A percentile compares a stretch with the other conserved stretches of the same genome.
Conservation (phyloP, 1,284 basidiomycete genomes). For the Leccinum variabile region DNA sequence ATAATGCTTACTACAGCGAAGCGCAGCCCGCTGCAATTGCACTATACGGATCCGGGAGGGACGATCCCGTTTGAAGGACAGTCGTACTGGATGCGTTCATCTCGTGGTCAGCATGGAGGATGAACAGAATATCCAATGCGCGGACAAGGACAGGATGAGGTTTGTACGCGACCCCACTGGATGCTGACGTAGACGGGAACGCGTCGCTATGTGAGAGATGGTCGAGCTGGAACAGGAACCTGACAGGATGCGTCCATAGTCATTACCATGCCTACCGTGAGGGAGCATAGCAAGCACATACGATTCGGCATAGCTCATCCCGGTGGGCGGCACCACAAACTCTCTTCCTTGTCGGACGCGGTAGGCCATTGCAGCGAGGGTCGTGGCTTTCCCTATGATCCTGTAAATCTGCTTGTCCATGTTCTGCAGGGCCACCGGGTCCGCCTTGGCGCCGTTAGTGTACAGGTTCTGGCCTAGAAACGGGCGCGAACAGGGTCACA, state of each 20-base stretch:
- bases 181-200: slow-evolving; percentile 44
- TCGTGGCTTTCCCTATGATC: slow-evolving; percentile 84
- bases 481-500: neutral
- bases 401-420: slow-evolving; percentile 92
- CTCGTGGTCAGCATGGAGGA: slow-evolving; percentile 88
- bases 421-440: slow-evolving; percentile 59
- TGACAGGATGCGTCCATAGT: slow-evolving; percentile 26
- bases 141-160: slow-evolving; percentile 83
- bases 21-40: slow-evolving; percentile 86
- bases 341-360: slow-evolving; percentile 84
- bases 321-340: slow-evolving; percentile 83
- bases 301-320: slow-evolving; percentile 82
- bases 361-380: slow-evolving; percentile 89
- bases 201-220: slow-evolving; percentile 48
- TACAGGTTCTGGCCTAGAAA: slow-evolving; percentile 72
- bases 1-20: slow-evolving; percentile 67
- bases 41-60: slow-evolving; percentile 84
- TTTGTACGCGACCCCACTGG: slow-evolving; percentile 43
- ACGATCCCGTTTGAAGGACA: slow-evolving; percentile 82
- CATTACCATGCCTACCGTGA: neutral
- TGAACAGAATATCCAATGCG: slow-evolving; percentile 82
- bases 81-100: slow-evolving; percentile 84
- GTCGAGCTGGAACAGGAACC: slow-evolving; percentile 88
- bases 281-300: slow-evolving; percentile 39
- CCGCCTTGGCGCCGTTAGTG: slow-evolving; percentile 62